A percentile compares a stretch with the other conserved stretches of the same genome.
Conservation (phyloP, 2,329 filamentous ascomycete species). For the Exophiala viscosa region DNA sequence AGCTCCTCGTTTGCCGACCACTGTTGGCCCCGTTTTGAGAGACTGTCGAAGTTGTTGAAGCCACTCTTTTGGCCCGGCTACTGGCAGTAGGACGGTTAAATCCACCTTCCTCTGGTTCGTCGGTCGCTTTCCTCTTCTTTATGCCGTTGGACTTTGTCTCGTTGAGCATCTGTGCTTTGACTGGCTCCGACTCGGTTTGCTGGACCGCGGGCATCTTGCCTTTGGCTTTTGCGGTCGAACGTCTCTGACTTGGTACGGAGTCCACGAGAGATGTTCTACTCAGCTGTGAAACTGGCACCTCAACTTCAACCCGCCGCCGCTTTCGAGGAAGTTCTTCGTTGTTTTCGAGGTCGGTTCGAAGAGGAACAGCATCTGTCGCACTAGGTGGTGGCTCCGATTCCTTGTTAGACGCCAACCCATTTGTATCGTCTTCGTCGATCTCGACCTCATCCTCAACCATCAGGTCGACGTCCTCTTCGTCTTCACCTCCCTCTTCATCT, state of each 20-base stretch:
- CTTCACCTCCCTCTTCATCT: constrained; percentile 7
- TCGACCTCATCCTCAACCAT: neutral
- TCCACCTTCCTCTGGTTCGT: constrained; percentile 10
- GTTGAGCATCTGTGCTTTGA: neutral
- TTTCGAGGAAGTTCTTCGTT: constrained; percentile 17
- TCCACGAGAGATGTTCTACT: neutral
- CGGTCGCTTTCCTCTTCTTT: constrained; percentile 24
- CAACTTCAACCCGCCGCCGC: constrained; percentile 9
- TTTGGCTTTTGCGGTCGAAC: neutral
- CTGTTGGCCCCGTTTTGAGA: neutral
- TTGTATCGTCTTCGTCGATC: neutral
- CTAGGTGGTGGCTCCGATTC: neutral
- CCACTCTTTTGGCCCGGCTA: constrained; percentile 24
- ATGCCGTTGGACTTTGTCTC: neutral
- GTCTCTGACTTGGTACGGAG: neutral
- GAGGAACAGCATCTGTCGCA: neutral
- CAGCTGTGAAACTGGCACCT: constrained; percentile 2
- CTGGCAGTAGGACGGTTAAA: constrained; percentile 12
- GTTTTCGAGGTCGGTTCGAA: neutral
- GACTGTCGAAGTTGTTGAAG: constrained; percentile 3
- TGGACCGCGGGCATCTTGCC: neutral
- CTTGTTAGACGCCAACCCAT: neutral
- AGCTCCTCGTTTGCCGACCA: constrained; percentile 4
- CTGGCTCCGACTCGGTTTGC: neutral
- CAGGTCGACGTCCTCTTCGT: neutral